A percentile compares a stretch with the other conserved stretches of the same genome.
phyloP scores from a whole-genome alignment of 805 yeast genomes.

The Teunomyces aglyptinius region DNA sequence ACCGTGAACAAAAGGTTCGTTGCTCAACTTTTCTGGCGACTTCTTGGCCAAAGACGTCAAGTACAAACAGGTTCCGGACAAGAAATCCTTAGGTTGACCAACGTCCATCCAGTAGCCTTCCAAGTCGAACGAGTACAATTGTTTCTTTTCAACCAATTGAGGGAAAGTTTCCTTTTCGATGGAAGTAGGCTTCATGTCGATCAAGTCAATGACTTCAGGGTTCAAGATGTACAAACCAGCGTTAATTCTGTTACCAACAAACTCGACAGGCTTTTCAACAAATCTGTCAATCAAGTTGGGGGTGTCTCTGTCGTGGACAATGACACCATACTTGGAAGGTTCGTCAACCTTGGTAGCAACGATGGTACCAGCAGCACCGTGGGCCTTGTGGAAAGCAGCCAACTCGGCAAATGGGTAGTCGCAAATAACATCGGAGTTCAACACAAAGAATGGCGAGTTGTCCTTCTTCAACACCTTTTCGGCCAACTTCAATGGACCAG shows the following conservation, averaged over 20 bases:
- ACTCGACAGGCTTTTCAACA: slow-evolving; percentile 99
- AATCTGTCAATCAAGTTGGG: slow-evolving; percentile 96
- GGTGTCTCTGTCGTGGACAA: slow-evolving; percentile 93
- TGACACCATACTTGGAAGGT: slow-evolving; percentile 99
- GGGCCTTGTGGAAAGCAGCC: slow-evolving; percentile 88
- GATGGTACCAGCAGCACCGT: slow-evolving; percentile 97
- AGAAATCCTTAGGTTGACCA: slow-evolving; percentile 99
- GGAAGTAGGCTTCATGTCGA: slow-evolving; percentile 97
- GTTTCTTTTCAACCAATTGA: slow-evolving; percentile 80
- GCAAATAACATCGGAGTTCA: slow-evolving; percentile 98
- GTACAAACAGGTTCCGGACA: slow-evolving; percentile 92
- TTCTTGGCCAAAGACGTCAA: slow-evolving; percentile 83
- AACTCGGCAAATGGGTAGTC: slow-evolving; percentile 96
- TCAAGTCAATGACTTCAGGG: slow-evolving; percentile 95
- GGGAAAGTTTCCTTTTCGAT: slow-evolving; percentile 99
- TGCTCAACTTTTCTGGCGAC: slow-evolving; percentile 64
- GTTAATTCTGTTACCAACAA: slow-evolving; percentile 99
- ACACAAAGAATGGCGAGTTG: slow-evolving; percentile 93
- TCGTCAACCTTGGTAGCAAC: slow-evolving; percentile 99
- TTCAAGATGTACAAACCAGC: slow-evolving; percentile 98
- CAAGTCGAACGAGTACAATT: slow-evolving; percentile 90
- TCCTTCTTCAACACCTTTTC: slow-evolving; percentile 92
- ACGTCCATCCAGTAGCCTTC: slow-evolving; percentile 99
- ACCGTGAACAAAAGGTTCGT: slow-evolving; percentile 74
- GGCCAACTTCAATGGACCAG: slow-evolving; percentile 98